phyloP scores from a whole-genome alignment of 1,139 yeast species.

The Blastobotrys petasosporus region DNA sequence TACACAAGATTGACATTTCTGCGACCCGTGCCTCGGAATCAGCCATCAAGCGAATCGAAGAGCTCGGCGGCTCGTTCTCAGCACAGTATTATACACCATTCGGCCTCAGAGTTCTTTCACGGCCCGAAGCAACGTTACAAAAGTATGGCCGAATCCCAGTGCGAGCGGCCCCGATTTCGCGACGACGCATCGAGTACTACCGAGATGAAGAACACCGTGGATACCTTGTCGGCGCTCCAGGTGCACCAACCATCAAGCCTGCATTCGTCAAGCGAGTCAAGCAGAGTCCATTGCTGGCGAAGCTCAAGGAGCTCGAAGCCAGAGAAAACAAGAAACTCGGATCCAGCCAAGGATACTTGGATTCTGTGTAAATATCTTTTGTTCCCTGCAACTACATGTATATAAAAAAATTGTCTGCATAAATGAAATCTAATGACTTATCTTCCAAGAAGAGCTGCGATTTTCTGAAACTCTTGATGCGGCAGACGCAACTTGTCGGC shows the following conservation, averaged over 20 bases:
- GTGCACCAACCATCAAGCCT: constrained; percentile 32
- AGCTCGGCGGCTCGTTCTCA: constrained; percentile 63
- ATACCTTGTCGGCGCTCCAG: constrained; percentile 45
- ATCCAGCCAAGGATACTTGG: constrained; percentile 7
- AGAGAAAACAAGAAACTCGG: constrained; percentile 15
- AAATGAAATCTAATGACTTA: too few species aligned
- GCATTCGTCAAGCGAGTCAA: constrained; percentile 23
- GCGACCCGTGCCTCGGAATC: constrained; percentile 73
- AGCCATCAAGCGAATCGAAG: constrained; percentile 71
- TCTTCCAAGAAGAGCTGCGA: too few species aligned
- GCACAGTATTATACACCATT: constrained; percentile 63
- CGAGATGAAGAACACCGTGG: constrained; percentile 70
- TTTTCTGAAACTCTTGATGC: too few species aligned
- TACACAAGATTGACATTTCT: constrained; percentile 54
- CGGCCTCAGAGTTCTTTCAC: constrained; percentile 66
- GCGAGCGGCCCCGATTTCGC: constrained; percentile 78
- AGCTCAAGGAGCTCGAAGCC: constrained; percentile 23
- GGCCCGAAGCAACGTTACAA: constrained; percentile 63
- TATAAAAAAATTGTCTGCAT: background rate
- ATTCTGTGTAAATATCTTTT: constrained; percentile 1
- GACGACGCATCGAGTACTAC: constrained; percentile 76
- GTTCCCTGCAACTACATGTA: constrained; percentile 6
- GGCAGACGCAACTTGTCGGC: too few species aligned
- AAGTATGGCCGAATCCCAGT: constrained; percentile 77
- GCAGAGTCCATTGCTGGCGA: constrained; percentile 29